Base-by-base conservation (phyloP, 306 rosid genomes). In the Fragaria ananassa region DNA sequence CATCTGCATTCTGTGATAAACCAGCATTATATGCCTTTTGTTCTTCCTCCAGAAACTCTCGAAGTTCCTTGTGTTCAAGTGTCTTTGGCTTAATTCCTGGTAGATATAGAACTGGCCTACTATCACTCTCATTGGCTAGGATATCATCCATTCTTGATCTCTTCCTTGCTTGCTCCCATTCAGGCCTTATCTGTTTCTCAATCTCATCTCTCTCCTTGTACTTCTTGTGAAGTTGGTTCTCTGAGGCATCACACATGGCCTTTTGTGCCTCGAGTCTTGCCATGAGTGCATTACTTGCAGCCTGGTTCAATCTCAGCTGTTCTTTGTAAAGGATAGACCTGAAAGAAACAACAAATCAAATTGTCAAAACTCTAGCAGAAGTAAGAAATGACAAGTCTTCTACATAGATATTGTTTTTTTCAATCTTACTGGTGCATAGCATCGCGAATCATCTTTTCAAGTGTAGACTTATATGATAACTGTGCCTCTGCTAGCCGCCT, bases 361-460 rank as follows among this genome's bases (percentile, higher is more conserved):
- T 60, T 15, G 67, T 71, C 8, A 17, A 73, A 74, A 69, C 1
- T 51, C 6, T 29, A 21, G 1, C 0, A 23, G 12, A 11, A 72
- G 11, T 10, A 19, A 4, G 8, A 53, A 14, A n/a, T 64, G 45
- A 4, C 5, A 11, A 74, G 34, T 21, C 76, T 53, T 65, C 54
- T 58, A 44, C 44, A 56, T 27, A 65, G 25, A 5, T 47, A 61
- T 35, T 8, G 41, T 34, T 69, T 74, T 31, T 14, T 62, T 8
- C 27, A 69, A 62, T 80, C 95, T 89, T 89, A 96, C 98, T 96
- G 97, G 90, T 93, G 99, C 97, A 92, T 96, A 54, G 97, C 79
- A 82, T 96, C 99, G 81, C 96, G 86, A 71, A 96, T 91, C 99
- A 96, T 96, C 90, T 91, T 96, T 88, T 96, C 98, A 14, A 96